Evolutionary conservation across 768 basidiomycete species (phyloP), one percentile per base, ranked within the genome.

Genomic region (Paxillus ammoniavirescens): DNA sequence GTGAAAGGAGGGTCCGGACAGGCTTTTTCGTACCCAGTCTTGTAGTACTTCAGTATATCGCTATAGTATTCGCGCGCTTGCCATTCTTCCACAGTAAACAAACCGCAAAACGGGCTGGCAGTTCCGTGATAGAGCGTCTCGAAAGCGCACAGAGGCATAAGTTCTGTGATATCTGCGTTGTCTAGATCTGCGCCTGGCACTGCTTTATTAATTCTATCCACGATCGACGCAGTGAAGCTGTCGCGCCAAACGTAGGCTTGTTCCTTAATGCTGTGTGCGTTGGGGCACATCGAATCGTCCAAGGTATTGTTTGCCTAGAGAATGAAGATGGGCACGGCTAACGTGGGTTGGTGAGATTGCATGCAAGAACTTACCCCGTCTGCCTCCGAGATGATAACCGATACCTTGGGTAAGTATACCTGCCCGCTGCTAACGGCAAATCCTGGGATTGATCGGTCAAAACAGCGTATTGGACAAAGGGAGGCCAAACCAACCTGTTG

Each of bases 81-180:
- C 65, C 87, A 93, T 48, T 92, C 91, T 4, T 76, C 71, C 13
- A 60, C 47, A 0, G 74, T 73, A 68, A 94, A 95, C n/a, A 94
- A 64, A 5, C 66, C 67, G 66, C 93, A 96, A 70, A 89, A 93
- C 1, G 79, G 81, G 57, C 87, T 88, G 49, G 71, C 59, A 26
- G 57, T 60, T 47, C 75, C 75, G 45, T 67, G 74, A n/a, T 74
- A 80, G 50, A 82, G 75, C n/a, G 81, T 87, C 60, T 93, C 88
- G 62, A 94, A 92, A 0, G 90, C 78, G 64, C 93, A 95, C 42
- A 94, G 72, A 2, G 83, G 78, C 67, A 91, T 82, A 33, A 94
- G 73, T 52, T 73, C 76, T 47, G 75, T 72, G 2, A 83, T 71
- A 58, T 95, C 88, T 5, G 57, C 51, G 12, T 77, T 60, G 0